Percentiles rank a stretch among this genome's conserved stretches.
Conservation (phyloP, 164 flowering plant genomes). For the Kalanchoe fedtschenkoi region DNA sequence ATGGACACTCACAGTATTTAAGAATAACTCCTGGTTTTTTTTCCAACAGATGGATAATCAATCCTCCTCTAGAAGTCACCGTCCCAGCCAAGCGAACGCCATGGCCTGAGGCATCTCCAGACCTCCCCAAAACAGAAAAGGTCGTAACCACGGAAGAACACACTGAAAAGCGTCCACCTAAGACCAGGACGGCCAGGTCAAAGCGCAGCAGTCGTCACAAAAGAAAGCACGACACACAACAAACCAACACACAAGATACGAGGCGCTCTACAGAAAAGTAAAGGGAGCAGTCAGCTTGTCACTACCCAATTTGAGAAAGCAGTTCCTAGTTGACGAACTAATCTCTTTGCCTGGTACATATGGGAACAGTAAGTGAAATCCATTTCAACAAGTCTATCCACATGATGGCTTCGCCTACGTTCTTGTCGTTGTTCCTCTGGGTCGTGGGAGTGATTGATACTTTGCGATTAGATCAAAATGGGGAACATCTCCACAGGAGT, state of each 20-base stretch:
- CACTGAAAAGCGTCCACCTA: slow-evolving; percentile 33
- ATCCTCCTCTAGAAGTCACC: slow-evolving; percentile 80
- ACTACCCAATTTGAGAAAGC: neutral
- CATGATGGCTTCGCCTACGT: neutral
- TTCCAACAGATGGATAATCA: slow-evolving; percentile 88
- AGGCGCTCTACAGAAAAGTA: slow-evolving; percentile 26
- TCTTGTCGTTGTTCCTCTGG: neutral
- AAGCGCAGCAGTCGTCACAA: slow-evolving; percentile 51
- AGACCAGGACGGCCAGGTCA: slow-evolving; percentile 35
- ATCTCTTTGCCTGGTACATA: neutral
- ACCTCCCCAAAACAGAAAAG: slow-evolving; percentile 47
- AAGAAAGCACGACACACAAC: slow-evolving; percentile 47
- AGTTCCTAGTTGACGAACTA: neutral
- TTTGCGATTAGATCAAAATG: neutral
- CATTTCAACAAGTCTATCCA: neutral
- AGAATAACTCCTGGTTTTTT: neutral
- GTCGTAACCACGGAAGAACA: slow-evolving; percentile 23
- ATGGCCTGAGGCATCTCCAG: slow-evolving; percentile 95
- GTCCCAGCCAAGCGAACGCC: slow-evolving; percentile 92
- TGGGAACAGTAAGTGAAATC: neutral
- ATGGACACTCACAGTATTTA: neutral
- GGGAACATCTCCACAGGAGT: neutral
- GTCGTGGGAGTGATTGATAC: neutral
- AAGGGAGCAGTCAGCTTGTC: neutral
- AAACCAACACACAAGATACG: slow-evolving; percentile 24